These are phyloP conservation scores for Serendipita sp. DNA, from an alignment of 768 basidiomycete species.

Conservation along the genomic window DNA sequence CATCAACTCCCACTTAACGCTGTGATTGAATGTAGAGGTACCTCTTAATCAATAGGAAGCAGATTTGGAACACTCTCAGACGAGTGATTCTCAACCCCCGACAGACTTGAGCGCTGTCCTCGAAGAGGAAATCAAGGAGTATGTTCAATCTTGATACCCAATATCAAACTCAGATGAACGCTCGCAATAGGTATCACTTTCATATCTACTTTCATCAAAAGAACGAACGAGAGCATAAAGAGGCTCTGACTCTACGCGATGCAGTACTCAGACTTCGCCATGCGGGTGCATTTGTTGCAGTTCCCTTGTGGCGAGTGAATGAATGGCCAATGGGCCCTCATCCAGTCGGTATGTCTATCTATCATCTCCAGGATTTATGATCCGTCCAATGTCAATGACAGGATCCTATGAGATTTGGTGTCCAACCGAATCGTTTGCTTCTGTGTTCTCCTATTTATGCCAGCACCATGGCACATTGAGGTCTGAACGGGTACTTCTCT, in stretches of 20 bases:
- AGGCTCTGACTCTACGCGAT: constrained; percentile 51
- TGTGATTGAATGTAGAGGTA: too few species aligned
- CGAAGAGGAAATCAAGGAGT: constrained; percentile 45
- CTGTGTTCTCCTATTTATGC: constrained; percentile 63
- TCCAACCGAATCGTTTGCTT: constrained; percentile 52
- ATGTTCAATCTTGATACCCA: neutral
- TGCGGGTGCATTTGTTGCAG: constrained; percentile 66
- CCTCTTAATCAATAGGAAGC: neutral
- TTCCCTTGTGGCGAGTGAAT: constrained; percentile 58
- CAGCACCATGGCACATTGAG: constrained; percentile 51
- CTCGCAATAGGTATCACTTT: constrained; percentile 5
- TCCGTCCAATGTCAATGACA: constrained; percentile 14
- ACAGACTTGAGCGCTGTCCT: constrained; percentile 42
- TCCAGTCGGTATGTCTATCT: constrained; percentile 40
- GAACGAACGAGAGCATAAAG: constrained; percentile 42
- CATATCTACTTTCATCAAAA: constrained; percentile 64
- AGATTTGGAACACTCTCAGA: neutral
- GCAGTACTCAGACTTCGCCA: constrained; percentile 51
- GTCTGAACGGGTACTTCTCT: constrained; percentile 21
- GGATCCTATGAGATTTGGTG: constrained; percentile 76
- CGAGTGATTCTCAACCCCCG: constrained; percentile 16
- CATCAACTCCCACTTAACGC: too few species aligned
- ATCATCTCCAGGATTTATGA: neutral
- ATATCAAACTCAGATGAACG: neutral
- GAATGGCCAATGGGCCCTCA: constrained; percentile 54